Evolutionary conservation across 768 basidiomycete species (phyloP), one percentile per base, ranked within the genome.

Genomic region (Ramaria sp.): DNA sequence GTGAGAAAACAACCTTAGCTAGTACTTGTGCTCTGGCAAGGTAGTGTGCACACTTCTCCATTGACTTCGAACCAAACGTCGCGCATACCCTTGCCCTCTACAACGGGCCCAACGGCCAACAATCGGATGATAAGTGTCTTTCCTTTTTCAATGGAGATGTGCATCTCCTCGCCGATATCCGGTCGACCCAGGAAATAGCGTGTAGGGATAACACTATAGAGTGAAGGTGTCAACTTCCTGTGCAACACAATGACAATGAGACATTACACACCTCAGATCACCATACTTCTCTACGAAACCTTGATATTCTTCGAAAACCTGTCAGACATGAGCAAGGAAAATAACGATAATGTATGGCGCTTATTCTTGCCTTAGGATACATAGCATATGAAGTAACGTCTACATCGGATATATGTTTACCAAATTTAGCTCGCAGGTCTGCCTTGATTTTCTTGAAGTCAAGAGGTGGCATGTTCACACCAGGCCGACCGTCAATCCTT

Each of bases 21-120:
- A n/a, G 15, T 22, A 19, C 30, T 13, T 19, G 19, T n/a, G n/a
- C 20, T 53, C 11, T 46, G 57, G 20, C 41, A 49, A 46, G 41
- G 27, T 34, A 60, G 59, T 41, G 45, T 53, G 58, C 73, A 66
- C 66, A 88, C 89, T 78, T 95, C 91, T 71, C 93, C 93, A 64
- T 95, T 95, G 59, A 95, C 88, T 76, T 98, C 95, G 68, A 97
- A 95, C 89, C 95, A 96, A 59, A 95, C 91, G 69, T 98, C 94
- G 64, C 95, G 84, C 65, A 91, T 88, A 22, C 94, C 91, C 63
- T 83, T 87, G 38, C 88, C 88, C 69, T 92, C 85, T 53, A 95
- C 86, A 54, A 98, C 88, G 58, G 92, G 89, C 19, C 95, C 93
- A 50, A 94, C 80, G 30, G 96, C 96, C 81, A 99, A 87, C 65